These are phyloP conservation scores for Cyanodermella asteris DNA, from an alignment of 2,329 filamentous ascomycete species.

Conservation along the genomic window DNA sequence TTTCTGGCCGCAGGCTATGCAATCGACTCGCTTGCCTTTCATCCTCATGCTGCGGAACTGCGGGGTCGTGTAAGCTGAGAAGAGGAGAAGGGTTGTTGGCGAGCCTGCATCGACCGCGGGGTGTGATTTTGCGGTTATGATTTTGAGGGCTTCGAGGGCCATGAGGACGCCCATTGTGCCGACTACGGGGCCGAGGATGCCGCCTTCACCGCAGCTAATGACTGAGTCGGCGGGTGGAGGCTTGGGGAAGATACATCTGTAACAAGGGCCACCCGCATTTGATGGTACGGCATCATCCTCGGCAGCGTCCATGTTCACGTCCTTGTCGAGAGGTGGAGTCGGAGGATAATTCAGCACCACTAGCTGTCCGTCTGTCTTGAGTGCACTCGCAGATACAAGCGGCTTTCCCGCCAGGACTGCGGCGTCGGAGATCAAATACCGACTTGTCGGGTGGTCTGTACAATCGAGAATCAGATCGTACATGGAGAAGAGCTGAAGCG, in stretches of 20 bases:
- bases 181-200: constrained; percentile 78
- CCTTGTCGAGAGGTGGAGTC: constrained; percentile 29
- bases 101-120: constrained; percentile 7
- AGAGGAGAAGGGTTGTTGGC: constrained; percentile 18
- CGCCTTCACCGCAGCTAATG: constrained; percentile 74
- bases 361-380: constrained; percentile 75
- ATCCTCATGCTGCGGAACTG: constrained; percentile 56
- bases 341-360: constrained; percentile 72
- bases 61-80: constrained; percentile 20
- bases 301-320: too few species aligned
- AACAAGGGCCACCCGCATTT: constrained; percentile 81
- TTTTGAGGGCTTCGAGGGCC: constrained; percentile 68
- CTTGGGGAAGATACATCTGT: constrained; percentile 75
- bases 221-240: constrained; percentile 70
- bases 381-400: constrained; percentile 71
- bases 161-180: constrained; percentile 85
- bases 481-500: constrained; percentile 38
- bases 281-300: too few species aligned
- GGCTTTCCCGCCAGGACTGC: constrained; percentile 62
- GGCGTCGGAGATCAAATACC: constrained; percentile 80
- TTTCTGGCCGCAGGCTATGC: constrained; percentile 50
- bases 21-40: constrained; percentile 44
- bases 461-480: constrained; percentile 87
- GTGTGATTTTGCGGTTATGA: constrained; percentile 33
- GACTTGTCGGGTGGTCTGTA: constrained; percentile 76